These are phyloP conservation scores for Rhododendron mucronatum DNA, from an alignment of 148 eudicot genomes.

Conservation along the genomic window DNA sequence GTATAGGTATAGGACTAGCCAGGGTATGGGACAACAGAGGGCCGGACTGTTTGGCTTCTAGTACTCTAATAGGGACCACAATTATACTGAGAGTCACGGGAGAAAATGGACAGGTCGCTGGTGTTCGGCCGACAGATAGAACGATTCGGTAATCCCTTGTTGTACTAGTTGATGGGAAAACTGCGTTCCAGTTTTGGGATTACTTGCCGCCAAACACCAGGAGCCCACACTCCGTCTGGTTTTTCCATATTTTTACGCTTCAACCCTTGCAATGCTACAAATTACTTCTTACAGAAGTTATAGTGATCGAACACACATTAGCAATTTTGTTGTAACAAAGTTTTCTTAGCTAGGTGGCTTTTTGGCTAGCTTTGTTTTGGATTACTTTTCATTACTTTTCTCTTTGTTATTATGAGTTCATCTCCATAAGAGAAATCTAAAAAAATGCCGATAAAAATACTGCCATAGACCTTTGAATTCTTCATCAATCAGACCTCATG, in stretches of 20 bases:
- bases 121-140: not conserved
- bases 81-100: not conserved
- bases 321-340: no score
- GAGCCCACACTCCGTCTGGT: not conserved
- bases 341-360: no score
- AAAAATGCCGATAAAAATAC: no score
- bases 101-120: not conserved
- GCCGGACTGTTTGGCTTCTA: not conserved
- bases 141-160: not conserved
- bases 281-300: not conserved
- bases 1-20: not conserved
- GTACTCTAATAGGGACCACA: not conserved
- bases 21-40: not conserved
- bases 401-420: no score
- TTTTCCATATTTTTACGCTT: not conserved
- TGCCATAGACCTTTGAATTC: no score
- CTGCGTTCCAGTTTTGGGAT: not conserved
- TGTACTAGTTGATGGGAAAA: not conserved
- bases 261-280: not conserved
- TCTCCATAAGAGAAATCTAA: not conserved
- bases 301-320: no score
- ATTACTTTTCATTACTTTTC: no score
- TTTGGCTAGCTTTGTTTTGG: no score
- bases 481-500: no score
- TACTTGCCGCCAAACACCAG: not conserved